Evolutionary conservation across 495 filamentous ascomycete genomes (phyloP), one percentile per base, ranked within the genome.

Genomic region (Penicillium waksmanii): DNA sequence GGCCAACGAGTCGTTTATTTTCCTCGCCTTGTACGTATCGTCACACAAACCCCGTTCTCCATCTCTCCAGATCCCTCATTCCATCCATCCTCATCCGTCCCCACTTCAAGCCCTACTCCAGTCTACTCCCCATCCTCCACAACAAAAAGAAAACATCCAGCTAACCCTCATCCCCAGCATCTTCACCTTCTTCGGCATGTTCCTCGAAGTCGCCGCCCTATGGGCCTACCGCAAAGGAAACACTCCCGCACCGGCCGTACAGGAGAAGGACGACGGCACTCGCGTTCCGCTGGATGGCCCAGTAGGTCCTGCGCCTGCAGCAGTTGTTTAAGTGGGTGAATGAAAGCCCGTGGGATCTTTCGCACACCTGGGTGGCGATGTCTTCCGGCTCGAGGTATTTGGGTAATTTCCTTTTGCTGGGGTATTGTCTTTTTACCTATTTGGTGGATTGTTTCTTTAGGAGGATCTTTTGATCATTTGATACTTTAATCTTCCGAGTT

Each of bases 1-100:
- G 51, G 78, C 83, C 31, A 78, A 81, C 55, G 82, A 86, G 66
- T 73, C 85, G 1, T 87, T 87, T 57, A 82, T 80, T 63, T 87
- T 87, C 68, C 71, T 87, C 33, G 80, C 83, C 21, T 87, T 87
- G 84, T 87, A 77, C 44, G 82, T 80, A 21, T n/a, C 23, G 23
- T 23, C 19, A 15, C 10, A 31, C 27, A 9, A 31, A 13, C 5
- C 8, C 36, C 36, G 15, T 9, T 9, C 36, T 38, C 35, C 10
- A 1, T 12, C 15, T 38, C 35, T 38, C 8, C 35, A 15, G 11
- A 38, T 11, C 5, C 35, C 10, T 18, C 46, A 49, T 27, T 7
- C 19, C 42, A 18, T 48, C 25, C 7, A 42, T 44, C 38, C 11
- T 23, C 23, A 21, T 23, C 23, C 23, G 4, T 3, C 25, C n/a